Evolutionary conservation across 1,284 basidiomycete genomes (phyloP).

Genomic region (Mrakiaceae sp.): DNA sequence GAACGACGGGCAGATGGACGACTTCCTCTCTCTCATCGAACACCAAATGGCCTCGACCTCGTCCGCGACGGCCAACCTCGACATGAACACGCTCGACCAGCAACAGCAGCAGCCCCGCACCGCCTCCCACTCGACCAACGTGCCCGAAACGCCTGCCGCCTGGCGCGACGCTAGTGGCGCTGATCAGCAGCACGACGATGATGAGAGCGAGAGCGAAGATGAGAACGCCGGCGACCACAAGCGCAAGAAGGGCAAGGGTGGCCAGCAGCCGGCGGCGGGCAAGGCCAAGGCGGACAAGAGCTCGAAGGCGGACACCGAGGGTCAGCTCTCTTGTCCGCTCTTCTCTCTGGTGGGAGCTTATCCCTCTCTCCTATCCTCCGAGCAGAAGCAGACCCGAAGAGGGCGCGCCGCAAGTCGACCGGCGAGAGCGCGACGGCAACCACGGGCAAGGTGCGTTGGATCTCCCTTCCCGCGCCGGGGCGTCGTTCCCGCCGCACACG

Average conservation of each 20-base stretch:
- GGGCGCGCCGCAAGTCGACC: conserved; percentile 38
- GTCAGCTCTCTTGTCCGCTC: not conserved
- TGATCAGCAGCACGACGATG: conserved; percentile 35
- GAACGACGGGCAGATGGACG: conserved; percentile 33
- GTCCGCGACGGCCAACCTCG: not conserved
- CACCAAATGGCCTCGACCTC: conserved; percentile 48
- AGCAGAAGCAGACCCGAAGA: conserved; percentile 23
- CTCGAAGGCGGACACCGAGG: not conserved
- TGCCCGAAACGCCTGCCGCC: too few species aligned
- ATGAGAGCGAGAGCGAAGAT: conserved; percentile 33
- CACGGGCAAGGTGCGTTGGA: too few species aligned
- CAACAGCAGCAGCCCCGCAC: conserved; percentile 41
- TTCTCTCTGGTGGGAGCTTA: not conserved
- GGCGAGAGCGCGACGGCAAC: conserved; percentile 33
- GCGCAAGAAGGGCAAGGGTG: conserved; percentile 31
- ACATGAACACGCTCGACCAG: conserved; percentile 23
- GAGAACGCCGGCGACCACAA: conserved; percentile 44
- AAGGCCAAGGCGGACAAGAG: conserved; percentile 1
- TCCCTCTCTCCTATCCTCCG: not conserved
- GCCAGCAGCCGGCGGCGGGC: not conserved
- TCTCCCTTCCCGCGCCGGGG: too few species aligned
- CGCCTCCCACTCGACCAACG: conserved; percentile 41
- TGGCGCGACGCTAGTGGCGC: conserved; percentile 9
- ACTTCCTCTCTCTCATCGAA: conserved; percentile 61
- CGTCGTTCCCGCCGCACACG: too few species aligned